Evolutionary conservation across 805 yeast genomes (phyloP).

Genomic region (Nakazawaea molendinolei): DNA sequence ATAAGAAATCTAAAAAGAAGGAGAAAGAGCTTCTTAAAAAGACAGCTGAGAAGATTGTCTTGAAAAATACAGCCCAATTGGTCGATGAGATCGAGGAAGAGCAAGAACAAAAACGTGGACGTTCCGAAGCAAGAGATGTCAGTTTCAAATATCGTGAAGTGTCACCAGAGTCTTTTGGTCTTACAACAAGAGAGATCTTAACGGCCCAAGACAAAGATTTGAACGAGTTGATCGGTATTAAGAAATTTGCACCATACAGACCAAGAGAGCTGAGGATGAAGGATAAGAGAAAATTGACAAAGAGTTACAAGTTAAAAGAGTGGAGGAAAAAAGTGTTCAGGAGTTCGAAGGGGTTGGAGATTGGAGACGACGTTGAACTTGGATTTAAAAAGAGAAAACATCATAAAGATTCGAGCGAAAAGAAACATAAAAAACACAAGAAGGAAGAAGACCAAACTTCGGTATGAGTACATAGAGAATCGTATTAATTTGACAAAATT

Average conservation of each 20-base stretch:
- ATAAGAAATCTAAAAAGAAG: slow-evolving; percentile 50
- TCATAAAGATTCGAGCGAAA: slow-evolving; percentile 16
- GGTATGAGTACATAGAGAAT: no score
- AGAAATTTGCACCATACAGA: slow-evolving; percentile 91
- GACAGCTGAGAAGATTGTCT: slow-evolving; percentile 74
- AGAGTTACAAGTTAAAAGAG: slow-evolving; percentile 73
- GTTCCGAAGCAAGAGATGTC: slow-evolving; percentile 36
- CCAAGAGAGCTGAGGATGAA: slow-evolving; percentile 61
- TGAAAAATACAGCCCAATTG: slow-evolving; percentile 57
- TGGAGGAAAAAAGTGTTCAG: slow-evolving; percentile 86
- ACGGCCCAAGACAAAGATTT: slow-evolving; percentile 83
- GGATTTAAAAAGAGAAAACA: slow-evolving; percentile 21
- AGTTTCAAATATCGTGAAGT: slow-evolving; percentile 87
- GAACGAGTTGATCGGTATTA: slow-evolving; percentile 80
- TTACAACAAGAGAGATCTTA: slow-evolving; percentile 78
- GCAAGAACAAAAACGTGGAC: slow-evolving; percentile 58
- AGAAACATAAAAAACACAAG: slow-evolving; percentile 9
- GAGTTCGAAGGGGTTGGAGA: slow-evolving; percentile 42
- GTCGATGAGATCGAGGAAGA: slow-evolving; percentile 64
- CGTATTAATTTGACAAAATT: no score
- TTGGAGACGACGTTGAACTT: slow-evolving; percentile 27
- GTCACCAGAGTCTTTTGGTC: slow-evolving; percentile 89
- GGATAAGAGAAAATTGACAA: slow-evolving; percentile 80
- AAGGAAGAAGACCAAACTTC: no score
- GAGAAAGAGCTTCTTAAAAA: slow-evolving; percentile 55